Evolutionary conservation across 495 filamentous ascomycete genomes (phyloP), one percentile per base, ranked within the genome.

Genomic region (Penicillium roqueforti): DNA sequence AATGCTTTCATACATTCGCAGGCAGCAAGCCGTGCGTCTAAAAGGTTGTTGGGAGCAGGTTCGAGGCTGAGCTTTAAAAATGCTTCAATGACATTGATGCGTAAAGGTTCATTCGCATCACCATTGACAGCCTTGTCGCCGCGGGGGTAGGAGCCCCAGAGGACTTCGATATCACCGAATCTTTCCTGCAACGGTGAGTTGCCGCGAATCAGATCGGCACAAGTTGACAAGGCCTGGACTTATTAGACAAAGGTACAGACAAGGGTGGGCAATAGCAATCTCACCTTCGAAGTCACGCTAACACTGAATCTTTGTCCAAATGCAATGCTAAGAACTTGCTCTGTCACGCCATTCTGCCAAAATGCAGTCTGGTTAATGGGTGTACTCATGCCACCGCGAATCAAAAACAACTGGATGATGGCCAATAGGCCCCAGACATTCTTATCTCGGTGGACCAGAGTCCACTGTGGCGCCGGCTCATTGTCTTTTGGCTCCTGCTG

Each of bases 1-100:
- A 97, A 98, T 1, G 95, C 92, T 67, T 95, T 87, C 45, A 97
- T 84, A 57, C 92, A 95, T 62, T 92, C 84, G 61, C 87, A 92
- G 6, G 89, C 91, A 22, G 91, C 88, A 55, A 93, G 75, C 14
- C 93, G 87, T 26, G 88, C 77, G 71, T 95, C 86, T 57, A 95
- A 87, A 16, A 85, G 76, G 54, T 83, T 75, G 40, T 83, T 76
- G 0, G 78, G 69, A 3, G 86, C 73, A 32, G 87, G 79, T 40
- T 81, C 83, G n/a, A 98, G 72, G 4, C 86, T 85, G 32, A 96
- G 76, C 61, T 97, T 91, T 43, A 98, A 77, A n/a, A 97, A 75
- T 9, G 87, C 93, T 68, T 97, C 91, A 56, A 98, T 96, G 19
- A 97, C 88, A 73, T 92, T 95, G 37, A 92, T 86, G 34, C 80